These are phyloP conservation scores for Penicillium nordicum DNA, from an alignment of 2,329 filamentous ascomycete species.

Conservation along the genomic window DNA sequence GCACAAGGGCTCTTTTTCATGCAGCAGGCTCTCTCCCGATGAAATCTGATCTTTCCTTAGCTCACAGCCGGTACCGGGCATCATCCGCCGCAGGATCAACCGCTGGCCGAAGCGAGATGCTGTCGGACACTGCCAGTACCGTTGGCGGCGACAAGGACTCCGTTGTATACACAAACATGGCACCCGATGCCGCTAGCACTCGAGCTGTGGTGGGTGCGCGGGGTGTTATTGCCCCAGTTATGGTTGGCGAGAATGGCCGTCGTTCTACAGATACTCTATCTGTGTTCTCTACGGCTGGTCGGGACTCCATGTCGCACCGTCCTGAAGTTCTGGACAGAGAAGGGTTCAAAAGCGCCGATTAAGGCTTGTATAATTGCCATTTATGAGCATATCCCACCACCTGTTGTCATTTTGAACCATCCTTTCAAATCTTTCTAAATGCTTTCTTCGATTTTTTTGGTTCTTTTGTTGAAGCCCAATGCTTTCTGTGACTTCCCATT, in stretches of 20 bases:
- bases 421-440: not conserved
- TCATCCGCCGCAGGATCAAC: conserved; percentile 26
- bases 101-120: conserved; percentile 29
- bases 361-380: conserved; percentile 8
- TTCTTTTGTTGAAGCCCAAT: not conserved
- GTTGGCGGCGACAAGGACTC: conserved; percentile 28
- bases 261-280: conserved; percentile 28
- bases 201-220: conserved; percentile 28
- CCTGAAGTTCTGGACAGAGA: conserved; percentile 31
- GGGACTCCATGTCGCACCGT: conserved; percentile 13
- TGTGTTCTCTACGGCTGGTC: conserved; percentile 5
- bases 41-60: conserved; percentile 21
- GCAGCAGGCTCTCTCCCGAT: conserved; percentile 26
- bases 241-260: conserved; percentile 16
- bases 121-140: conserved; percentile 28
- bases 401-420: not conserved
- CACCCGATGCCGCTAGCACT: conserved; percentile 29
- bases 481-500: not conserved
- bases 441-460: not conserved
- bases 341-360: conserved; percentile 30
- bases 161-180: conserved; percentile 15
- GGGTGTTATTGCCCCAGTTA: conserved; percentile 26
- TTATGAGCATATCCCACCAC: not conserved
- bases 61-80: conserved; percentile 18
- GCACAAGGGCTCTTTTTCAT: conserved; percentile 33